Conservation (phyloP, 306 rosid genomes). For the Trifolium repens region DNA sequence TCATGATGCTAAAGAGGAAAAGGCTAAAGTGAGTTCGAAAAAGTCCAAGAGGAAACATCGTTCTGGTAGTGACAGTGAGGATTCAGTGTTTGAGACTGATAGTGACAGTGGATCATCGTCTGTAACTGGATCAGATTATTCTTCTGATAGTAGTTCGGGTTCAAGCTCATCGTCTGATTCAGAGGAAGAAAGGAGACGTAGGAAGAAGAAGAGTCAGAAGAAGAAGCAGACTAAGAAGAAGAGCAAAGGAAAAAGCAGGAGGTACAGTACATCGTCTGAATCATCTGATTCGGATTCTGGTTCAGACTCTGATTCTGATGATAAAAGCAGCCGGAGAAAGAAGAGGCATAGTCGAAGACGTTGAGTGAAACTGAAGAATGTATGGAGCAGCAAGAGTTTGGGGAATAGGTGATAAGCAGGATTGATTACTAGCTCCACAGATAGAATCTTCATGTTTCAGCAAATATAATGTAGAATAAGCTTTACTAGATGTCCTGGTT, state of each 20-base stretch:
- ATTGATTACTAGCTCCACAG: conserved; percentile 5
- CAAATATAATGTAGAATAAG: conserved; percentile 42
- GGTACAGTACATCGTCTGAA: conserved; percentile 78
- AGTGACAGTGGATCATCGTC: conserved; percentile 84
- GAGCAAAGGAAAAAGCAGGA: conserved; percentile 60
- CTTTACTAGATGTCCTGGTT: conserved; percentile 31
- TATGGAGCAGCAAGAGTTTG: conserved; percentile 27
- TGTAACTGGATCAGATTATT: conserved; percentile 71
- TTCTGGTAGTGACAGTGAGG: conserved; percentile 80
- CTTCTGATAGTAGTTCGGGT: conserved; percentile 78
- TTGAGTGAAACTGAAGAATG: conserved; percentile 37
- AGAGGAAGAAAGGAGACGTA: conserved; percentile 70
- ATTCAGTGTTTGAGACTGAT: conserved; percentile 91
- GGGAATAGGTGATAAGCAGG: conserved; percentile 10
- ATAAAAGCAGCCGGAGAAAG: conserved; percentile 67
- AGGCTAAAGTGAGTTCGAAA: conserved; percentile 51
- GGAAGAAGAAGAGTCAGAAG: conserved; percentile 64
- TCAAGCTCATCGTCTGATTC: conserved; percentile 86
- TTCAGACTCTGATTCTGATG: conserved; percentile 86
- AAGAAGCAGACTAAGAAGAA: conserved; percentile 68
- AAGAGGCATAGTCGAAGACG: conserved; percentile 66
- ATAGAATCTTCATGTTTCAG: conserved; percentile 6
- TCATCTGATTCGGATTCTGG: conserved; percentile 73
- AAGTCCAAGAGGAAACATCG: conserved; percentile 81
- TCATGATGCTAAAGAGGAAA: conserved; percentile 53